Conservation (phyloP, 768 basidiomycete species). For the Fistulinella prunicolor region DNA sequence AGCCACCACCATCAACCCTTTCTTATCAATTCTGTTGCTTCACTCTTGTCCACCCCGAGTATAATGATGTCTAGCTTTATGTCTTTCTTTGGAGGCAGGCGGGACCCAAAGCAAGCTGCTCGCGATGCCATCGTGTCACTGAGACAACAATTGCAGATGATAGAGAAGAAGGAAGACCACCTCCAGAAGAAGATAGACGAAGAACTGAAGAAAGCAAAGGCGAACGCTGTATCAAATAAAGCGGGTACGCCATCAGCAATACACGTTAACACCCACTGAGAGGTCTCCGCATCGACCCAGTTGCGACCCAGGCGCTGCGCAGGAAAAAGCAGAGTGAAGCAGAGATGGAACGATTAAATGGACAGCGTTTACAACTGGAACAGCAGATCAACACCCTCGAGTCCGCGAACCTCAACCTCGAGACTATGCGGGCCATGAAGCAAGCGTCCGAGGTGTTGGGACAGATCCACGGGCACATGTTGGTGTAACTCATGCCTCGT, state of each 20-base stretch:
- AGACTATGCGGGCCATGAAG: constrained; percentile 98
- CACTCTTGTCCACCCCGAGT: neutral
- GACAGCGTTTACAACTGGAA: constrained; percentile 88
- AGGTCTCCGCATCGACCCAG: constrained; percentile 39
- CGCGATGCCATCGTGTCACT: constrained; percentile 91
- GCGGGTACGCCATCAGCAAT: constrained; percentile 55
- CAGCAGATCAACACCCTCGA: constrained; percentile 97
- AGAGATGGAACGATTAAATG: constrained; percentile 82
- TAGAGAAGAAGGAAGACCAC: constrained; percentile 99
- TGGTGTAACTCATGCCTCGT: constrained; percentile 34
- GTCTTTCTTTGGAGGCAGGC: constrained; percentile 84
- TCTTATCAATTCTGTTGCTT: no score
- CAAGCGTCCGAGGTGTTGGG: constrained; percentile 87
- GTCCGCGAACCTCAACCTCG: constrained; percentile 95
- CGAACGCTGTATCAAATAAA: constrained; percentile 93
- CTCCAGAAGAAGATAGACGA: constrained; percentile 96
- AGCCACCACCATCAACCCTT: constrained; percentile 1
- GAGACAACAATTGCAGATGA: constrained; percentile 91
- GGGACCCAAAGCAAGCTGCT: constrained; percentile 80
- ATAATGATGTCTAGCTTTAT: constrained; percentile 74
- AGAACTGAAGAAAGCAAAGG: constrained; percentile 85
- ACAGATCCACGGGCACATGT: constrained; percentile 89
- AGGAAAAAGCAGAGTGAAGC: constrained; percentile 89
- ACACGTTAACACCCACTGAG: constrained; percentile 4
- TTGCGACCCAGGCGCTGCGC: constrained; percentile 83